phyloP scores from a whole-genome alignment of 2,329 filamentous ascomycete species.

The Calcarisporium arbuscula region DNA sequence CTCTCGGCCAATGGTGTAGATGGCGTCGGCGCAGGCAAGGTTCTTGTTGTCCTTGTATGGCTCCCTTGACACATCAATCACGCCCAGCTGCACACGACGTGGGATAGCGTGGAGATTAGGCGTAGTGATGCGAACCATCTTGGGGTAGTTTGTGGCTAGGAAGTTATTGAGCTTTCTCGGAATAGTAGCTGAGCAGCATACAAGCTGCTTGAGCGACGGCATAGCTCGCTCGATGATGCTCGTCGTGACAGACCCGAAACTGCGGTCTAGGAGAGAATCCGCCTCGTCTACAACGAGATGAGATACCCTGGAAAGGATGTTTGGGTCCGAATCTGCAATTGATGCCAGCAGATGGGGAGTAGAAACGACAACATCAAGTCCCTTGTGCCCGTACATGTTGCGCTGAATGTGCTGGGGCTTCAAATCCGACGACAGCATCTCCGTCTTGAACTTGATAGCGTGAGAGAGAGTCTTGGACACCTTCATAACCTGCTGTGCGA shows the following conservation, averaged over 20 bases:
- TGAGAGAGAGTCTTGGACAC: constrained; percentile 81
- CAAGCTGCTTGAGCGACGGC: constrained; percentile 76
- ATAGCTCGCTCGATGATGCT: constrained; percentile 74
- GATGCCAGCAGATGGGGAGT: constrained; percentile 87
- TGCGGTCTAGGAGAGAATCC: constrained; percentile 89
- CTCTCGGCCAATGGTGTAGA: constrained; percentile 87
- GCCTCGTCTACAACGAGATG: constrained; percentile 93
- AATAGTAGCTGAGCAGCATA: constrained; percentile 95
- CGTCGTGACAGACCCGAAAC: constrained; percentile 78
- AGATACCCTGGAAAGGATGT: constrained; percentile 83
- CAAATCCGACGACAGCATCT: constrained; percentile 72
- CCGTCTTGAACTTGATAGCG: constrained; percentile 77
- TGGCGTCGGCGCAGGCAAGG: constrained; percentile 88
- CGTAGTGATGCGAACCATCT: constrained; percentile 80
- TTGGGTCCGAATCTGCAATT: constrained; percentile 83
- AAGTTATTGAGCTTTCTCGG: constrained; percentile 82
- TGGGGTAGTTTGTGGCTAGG: constrained; percentile 74
- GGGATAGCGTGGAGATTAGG: constrained; percentile 96
- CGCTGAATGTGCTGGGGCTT: constrained; percentile 74
- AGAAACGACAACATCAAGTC: constrained; percentile 78
- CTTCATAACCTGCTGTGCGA: constrained; percentile 78
- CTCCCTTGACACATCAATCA: constrained; percentile 86
- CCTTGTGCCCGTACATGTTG: constrained; percentile 71
- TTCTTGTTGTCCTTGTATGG: constrained; percentile 90
- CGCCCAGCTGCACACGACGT: constrained; percentile 84